Evolutionary conservation across 257 asterid genomes (phyloP).

Genomic region (Forsythia suspensa): DNA sequence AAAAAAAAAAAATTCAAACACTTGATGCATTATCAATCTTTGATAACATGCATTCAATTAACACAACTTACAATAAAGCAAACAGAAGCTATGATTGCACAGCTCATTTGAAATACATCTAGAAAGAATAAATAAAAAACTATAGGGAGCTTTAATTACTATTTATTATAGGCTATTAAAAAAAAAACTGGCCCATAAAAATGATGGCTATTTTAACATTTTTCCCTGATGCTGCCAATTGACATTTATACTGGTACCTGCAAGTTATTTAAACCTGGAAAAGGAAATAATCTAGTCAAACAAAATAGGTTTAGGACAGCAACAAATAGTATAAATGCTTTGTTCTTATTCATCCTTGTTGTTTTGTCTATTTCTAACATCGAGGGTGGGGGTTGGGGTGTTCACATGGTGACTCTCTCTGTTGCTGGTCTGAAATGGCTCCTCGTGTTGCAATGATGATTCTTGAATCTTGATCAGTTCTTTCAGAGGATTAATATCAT

Average conservation of each 20-base stretch:
- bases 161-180: not conserved
- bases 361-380: constrained; percentile 24
- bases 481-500: not conserved
- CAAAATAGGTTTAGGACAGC: not conserved
- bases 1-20: not conserved
- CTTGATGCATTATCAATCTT: not conserved
- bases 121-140: not conserved
- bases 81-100: not conserved
- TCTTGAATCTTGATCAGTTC: not conserved
- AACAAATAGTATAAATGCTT: constrained; percentile 39
- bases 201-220: not conserved
- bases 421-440: not conserved
- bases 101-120: not conserved
- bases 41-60: not conserved
- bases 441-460: not conserved
- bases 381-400: not conserved
- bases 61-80: not conserved
- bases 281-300: constrained; percentile 24
- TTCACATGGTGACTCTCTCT: not conserved
- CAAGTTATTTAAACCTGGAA: constrained; percentile 9
- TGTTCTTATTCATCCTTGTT: constrained; percentile 1
- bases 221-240: not conserved
- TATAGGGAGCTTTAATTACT: not conserved
- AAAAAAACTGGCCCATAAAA: not conserved
- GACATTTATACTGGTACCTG: not conserved